A percentile compares a stretch with the other conserved stretches of the same genome.
Evolutionary conservation across 345 rosid genomes (phyloP).

Genomic region (Dipteronia sinensis): DNA sequence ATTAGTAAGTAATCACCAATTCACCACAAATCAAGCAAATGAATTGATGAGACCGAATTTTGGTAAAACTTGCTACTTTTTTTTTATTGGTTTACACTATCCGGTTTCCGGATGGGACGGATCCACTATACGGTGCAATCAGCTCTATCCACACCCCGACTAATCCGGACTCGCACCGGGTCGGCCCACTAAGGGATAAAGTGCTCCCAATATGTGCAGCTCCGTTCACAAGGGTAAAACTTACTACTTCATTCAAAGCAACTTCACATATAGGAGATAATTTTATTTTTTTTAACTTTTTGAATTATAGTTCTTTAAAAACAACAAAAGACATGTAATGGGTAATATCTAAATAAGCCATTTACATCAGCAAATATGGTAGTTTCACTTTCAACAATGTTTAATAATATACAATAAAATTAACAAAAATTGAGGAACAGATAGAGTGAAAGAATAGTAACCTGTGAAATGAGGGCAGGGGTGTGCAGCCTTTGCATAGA

Average conservation of each 20-base stretch:
- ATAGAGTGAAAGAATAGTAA: constrained; percentile 12
- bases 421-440: not conserved
- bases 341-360: not conserved
- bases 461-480: constrained; percentile 52
- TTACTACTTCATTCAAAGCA: not conserved
- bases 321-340: not conserved
- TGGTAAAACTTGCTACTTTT: not conserved
- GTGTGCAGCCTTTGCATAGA: constrained; percentile 51
- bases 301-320: not conserved
- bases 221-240: too few relatives aligned
- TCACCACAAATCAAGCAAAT: not conserved
- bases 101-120: too few relatives aligned
- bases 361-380: not conserved
- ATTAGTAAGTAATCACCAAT: not conserved
- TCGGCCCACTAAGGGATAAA: too few relatives aligned
- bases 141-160: too few relatives aligned
- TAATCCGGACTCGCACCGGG: too few relatives aligned
- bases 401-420: too few relatives aligned
- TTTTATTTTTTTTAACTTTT: not conserved
- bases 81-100: too few relatives aligned
- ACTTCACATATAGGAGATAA: not conserved
- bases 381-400: too few relatives aligned
- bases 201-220: too few relatives aligned
- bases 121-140: too few relatives aligned
- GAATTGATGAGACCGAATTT: not conserved